Conservation (phyloP, 148 eudicot genomes). For the Salicornia ramosissima region DNA sequence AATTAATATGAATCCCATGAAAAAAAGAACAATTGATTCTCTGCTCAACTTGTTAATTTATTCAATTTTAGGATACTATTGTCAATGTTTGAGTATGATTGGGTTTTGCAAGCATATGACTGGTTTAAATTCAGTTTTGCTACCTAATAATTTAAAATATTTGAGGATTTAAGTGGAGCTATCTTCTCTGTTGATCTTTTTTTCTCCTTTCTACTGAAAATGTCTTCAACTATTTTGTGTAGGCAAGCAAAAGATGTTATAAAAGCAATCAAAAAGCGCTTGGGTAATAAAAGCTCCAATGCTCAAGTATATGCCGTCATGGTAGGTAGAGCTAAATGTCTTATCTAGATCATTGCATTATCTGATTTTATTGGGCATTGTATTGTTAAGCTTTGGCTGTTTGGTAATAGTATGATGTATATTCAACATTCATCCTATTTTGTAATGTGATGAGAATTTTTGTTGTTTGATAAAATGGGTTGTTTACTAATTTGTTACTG, state of each 20-base stretch:
- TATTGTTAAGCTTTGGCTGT: conserved; percentile 1
- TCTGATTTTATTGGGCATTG: not conserved
- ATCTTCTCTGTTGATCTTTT: not conserved
- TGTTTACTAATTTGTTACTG: conserved; percentile 9
- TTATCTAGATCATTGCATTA: conserved; percentile 5
- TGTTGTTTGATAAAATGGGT: conserved; percentile 5
- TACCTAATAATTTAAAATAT: not conserved
- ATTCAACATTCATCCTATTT: not conserved
- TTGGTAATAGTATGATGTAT: not conserved
- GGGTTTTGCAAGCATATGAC: not conserved
- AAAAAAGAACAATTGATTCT: no score
- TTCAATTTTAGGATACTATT: not conserved
- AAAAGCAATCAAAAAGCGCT: conserved; percentile 82
- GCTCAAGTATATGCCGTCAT: conserved; percentile 73
- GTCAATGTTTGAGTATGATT: not conserved
- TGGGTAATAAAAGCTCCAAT: conserved; percentile 70
- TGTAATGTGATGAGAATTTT: not conserved
- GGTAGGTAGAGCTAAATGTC: conserved; percentile 47
- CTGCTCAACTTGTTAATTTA: not conserved
- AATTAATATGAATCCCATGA: no score
- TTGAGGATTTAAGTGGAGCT: not conserved
- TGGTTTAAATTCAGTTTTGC: not conserved
- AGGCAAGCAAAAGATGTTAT: conserved; percentile 90
- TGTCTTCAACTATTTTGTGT: conserved; percentile 22
- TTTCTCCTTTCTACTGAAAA: not conserved